Base-by-base conservation (phyloP, 2,329 filamentous ascomycete genomes). In the Sporothrix brasiliensis region DNA sequence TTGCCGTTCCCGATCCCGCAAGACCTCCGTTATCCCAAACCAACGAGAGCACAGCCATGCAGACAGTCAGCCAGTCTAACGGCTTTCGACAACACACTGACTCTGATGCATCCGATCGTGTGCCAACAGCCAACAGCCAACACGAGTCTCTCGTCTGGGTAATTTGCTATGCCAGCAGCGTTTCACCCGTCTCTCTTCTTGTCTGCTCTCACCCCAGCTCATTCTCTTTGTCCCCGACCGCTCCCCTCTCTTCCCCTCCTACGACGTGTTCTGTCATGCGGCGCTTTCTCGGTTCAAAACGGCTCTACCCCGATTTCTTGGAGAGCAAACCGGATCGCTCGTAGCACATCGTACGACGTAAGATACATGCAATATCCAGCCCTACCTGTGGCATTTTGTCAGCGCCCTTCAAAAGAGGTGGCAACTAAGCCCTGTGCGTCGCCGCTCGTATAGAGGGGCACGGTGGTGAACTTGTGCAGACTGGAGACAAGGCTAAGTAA, bases 201-300 rank as follows among this genome's bases (percentile, higher is more conserved):
- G 5, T 44, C 21, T 41, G 16, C 14, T n/a, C 27, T 27, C 34
- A 34, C 44, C 44, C 67, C 53, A 24, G 47, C 21, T 65, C 60
- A 5, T 11, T 21, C 65, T 54, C 44, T 19, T 13, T 44, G 6
- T 49, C 61, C 44, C 61, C 61, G 61, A 66, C 24, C 14, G 27
- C 9, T 27, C 39, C 58, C 58, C 58, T 61, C 27, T 0, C 58
- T 68, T 41, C 14, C 34, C 53, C 52, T 39, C 53, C 41, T 19
- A 19, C 41, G 41, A 44, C 41, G 41, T 44, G 14, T 39, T 47
- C 61, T 68, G 53, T 30, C 67, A 39, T 61, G 67, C 69, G 70
- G 70, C 70, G 66, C 70, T 69, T 71, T 71, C 66, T 71, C 70
- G 70, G 66, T 68, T 65, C 49, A 67, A 56, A 44, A 34, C 16